Evolutionary conservation across 257 asterid genomes (phyloP).

Genomic region (Leptodermis oblonga): DNA sequence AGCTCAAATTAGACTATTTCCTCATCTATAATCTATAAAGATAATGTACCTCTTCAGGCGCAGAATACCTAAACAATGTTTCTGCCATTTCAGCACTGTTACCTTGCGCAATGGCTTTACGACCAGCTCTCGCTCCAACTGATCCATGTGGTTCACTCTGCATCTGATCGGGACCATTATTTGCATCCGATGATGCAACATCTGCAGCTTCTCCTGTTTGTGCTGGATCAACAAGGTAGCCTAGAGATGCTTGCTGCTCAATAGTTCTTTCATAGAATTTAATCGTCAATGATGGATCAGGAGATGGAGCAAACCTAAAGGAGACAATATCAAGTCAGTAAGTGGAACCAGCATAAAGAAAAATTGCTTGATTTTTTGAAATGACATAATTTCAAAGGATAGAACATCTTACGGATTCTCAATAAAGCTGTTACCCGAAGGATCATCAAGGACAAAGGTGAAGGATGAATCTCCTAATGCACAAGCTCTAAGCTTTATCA

Average conservation of each 20-base stretch:
- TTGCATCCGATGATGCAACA: slow-evolving; percentile 30
- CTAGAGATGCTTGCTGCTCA: slow-evolving; percentile 78
- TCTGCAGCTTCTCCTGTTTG: slow-evolving; percentile 36
- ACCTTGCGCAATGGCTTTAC: slow-evolving; percentile 90
- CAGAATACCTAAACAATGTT: slow-evolving; percentile 80
- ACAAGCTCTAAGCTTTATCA: slow-evolving; percentile 76
- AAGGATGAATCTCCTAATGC: slow-evolving; percentile 64
- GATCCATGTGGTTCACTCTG: slow-evolving; percentile 77
- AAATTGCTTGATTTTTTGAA: background rate
- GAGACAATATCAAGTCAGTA: background rate
- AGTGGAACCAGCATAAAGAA: background rate
- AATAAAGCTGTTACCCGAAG: slow-evolving; percentile 97
- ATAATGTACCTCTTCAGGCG: slow-evolving; percentile 85
- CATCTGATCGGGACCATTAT: slow-evolving; percentile 24
- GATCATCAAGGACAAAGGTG: slow-evolving; percentile 84
- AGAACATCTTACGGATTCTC: slow-evolving; percentile 84
- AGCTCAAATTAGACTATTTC: background rate
- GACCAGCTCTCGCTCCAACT: slow-evolving; percentile 87
- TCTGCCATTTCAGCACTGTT: slow-evolving; percentile 71
- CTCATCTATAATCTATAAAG: background rate
- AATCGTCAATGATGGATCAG: slow-evolving; percentile 71
- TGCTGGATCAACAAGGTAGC: slow-evolving; percentile 60
- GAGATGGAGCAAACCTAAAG: slow-evolving; percentile 79
- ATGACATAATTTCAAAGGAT: background rate
- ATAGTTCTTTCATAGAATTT: slow-evolving; percentile 82